Base-by-base conservation (phyloP, 805 yeast species). In the Teunomyces atbi region DNA sequence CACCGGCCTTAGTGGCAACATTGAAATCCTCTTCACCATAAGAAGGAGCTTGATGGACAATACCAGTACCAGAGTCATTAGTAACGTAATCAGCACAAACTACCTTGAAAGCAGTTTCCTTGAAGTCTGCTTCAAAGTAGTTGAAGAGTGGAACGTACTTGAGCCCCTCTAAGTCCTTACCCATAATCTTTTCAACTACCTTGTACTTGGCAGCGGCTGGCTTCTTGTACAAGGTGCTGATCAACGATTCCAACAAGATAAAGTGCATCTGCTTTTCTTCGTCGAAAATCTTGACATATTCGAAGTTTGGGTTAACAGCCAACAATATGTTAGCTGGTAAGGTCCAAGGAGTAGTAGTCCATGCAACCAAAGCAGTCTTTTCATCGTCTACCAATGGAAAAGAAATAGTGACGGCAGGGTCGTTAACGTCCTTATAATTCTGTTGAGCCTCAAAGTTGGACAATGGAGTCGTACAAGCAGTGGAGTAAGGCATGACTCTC, bases 271-370 rank as follows among this genome's bases (percentile, higher is more conserved):
- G 87, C 56, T 85, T 81, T 53, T 83, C 89, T 73, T 92, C 97
- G 65, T 94, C 97, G 58, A 74, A 84, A 53, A 94, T 88, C 76
- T 94, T 95, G 58, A 87, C 86, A 62, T 94, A 94, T 71, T 90
- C 97, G 52, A 89, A 83, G 8, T 82, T 80, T 45, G 97, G 95
- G 73, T 94, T 81, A 38, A 94, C 98, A 62, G 96, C 91, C 51
- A 94, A 78, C 11, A 91, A 92, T 65, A 94, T 71, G 68, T 94
- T 92, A 23, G 96, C 87, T 35, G 99, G 99, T 63, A 94, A 77
- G 42, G 99, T 95, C 99, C 99, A 94, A 44, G 99, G 99, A 20
- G 99, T 94, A 50, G 99, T 94, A 38, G 99, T 94, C 99, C 99
- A 94, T 7, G 98, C 98, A 33, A 94, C 91, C 55, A 94, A 75